Percentiles rank a stretch among this genome's conserved stretches.
Conservation (phyloP, 139 green algal genomes). For the Chlamydomonas sphaeroides region DNA sequence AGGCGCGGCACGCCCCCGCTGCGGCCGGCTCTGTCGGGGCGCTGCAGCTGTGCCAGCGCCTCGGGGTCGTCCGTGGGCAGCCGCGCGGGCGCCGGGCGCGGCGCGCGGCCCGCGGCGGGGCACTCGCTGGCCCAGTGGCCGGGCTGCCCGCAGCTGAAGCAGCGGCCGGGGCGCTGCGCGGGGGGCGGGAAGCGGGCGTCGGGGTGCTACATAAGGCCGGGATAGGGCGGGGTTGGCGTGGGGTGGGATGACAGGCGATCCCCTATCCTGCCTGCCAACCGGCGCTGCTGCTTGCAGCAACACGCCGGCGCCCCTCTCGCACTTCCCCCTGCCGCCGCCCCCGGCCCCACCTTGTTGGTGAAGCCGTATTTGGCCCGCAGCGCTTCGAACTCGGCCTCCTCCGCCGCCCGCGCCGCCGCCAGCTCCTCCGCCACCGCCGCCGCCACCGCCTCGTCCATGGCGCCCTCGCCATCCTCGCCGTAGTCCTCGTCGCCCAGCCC, state of each 20-base stretch:
- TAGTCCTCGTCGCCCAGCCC: too few relatives aligned
- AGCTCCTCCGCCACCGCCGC: conserved; percentile 18
- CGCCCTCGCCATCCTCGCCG: neutral
- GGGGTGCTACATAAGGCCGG: too few relatives aligned
- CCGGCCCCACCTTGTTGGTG: conserved; percentile 8
- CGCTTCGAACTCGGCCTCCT: conserved; percentile 35
- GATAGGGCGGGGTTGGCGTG: too few relatives aligned
- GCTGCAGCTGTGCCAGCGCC: conserved; percentile 14
- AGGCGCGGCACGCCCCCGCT: neutral
- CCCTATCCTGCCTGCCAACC: too few relatives aligned
- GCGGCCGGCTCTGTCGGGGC: neutral
- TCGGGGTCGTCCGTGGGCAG: neutral
- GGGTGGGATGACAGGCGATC: too few relatives aligned
- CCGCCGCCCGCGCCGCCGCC: neutral
- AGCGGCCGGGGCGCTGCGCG: conserved; percentile 25
- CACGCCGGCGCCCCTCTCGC: too few relatives aligned
- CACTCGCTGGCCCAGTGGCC: conserved; percentile 30
- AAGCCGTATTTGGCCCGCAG: conserved; percentile 35
- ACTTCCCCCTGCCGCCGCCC: neutral
- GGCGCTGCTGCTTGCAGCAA: too few relatives aligned
- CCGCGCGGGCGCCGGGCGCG: neutral
- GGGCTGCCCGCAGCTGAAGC: conserved; percentile 11
- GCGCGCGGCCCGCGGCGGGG: neutral
- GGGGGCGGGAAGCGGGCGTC: too few relatives aligned
- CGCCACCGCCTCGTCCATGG: neutral